Base-by-base conservation (phyloP, 2,329 filamentous ascomycete genomes). In the Allantophomopsis lycopodina region DNA sequence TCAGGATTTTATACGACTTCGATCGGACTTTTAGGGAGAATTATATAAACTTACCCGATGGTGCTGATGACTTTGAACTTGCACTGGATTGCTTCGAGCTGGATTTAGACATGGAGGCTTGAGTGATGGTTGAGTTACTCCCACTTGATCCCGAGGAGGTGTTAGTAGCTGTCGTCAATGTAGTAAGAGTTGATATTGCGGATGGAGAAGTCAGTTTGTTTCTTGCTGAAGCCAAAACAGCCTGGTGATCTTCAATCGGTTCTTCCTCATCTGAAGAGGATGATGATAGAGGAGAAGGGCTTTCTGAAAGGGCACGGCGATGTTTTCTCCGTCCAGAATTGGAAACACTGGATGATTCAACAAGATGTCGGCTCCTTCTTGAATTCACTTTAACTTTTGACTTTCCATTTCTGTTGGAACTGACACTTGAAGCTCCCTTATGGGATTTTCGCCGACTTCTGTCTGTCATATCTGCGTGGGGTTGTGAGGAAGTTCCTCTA, bases 91-190 rank as follows among this genome's bases (percentile, higher is more conserved):
- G 23, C 37, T 41, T 7, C 32, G 8, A 35, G 17, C 45, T 35
- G 41, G 40, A 37, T 42, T 44, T 46, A 8, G 39, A 48, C 7
- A 54, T 48, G 10, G 55, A 55, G n/a, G 47, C 45, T 38, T 55
- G 58, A 4, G 59, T 64, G 16, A 63, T 51, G 3, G 62, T 65
- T 7, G 61, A 61, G 42, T 55, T 57, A 44, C 62, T 65, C 23
- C 58, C 60, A 41, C 56, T 63, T 7, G 63, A 64, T 37, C 55
- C 55, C 28, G 55, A 55, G 0, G 61, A 61, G 10, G 57, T 56
- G 39, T 52, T 57, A 2, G 56, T 57, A 17, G 47, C 46, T 2
- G 48, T 50, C 1, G 56, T 51, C 8, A 53, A 34, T 31, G 46
- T 50, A 5, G 56, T 59, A 6, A 55, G 40, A 20, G 48, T 50